Evolutionary conservation across 208 protist species (phyloP).

Genomic region (Naegleria lovaniensis): DNA sequence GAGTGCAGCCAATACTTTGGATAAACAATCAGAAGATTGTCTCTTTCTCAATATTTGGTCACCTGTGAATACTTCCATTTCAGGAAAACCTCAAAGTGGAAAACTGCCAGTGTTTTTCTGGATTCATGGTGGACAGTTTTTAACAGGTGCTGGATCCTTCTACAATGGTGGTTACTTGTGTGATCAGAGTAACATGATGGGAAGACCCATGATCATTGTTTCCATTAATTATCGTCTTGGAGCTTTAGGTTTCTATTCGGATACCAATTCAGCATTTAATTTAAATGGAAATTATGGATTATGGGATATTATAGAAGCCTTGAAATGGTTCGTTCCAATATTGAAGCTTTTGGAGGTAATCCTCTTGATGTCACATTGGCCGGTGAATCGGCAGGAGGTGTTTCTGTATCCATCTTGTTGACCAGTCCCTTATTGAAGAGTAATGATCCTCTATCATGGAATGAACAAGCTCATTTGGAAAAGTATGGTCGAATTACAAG

Average conservation of each 20-base stretch:
- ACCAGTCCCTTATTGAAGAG: background rate
- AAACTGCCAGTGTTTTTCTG: background rate
- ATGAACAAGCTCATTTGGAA: too few species aligned
- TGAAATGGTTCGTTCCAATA: slow-evolving; percentile 57
- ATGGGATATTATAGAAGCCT: slow-evolving; percentile 50
- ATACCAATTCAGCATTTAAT: background rate
- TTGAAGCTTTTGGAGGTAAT: slow-evolving; percentile 58
- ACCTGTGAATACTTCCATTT: background rate
- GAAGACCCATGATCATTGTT: slow-evolving; percentile 39
- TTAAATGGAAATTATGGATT: slow-evolving; percentile 37
- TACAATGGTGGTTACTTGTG: background rate
- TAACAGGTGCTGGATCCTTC: background rate
- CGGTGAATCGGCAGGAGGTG: slow-evolving; percentile 53
- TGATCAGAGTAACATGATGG: background rate
- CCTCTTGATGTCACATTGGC: slow-evolving; percentile 45
- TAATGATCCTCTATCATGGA: too few species aligned
- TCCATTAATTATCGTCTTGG: slow-evolving; percentile 58
- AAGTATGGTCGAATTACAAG: too few species aligned
- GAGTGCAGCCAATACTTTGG: background rate
- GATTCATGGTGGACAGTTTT: background rate
- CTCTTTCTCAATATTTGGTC: background rate
- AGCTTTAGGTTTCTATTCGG: slow-evolving; percentile 36
- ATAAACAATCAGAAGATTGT: background rate
- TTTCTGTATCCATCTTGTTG: background rate
- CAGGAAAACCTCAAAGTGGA: background rate